phyloP scores from a whole-genome alignment of 257 asterid species.

The Rauvolfia tetraphylla region DNA sequence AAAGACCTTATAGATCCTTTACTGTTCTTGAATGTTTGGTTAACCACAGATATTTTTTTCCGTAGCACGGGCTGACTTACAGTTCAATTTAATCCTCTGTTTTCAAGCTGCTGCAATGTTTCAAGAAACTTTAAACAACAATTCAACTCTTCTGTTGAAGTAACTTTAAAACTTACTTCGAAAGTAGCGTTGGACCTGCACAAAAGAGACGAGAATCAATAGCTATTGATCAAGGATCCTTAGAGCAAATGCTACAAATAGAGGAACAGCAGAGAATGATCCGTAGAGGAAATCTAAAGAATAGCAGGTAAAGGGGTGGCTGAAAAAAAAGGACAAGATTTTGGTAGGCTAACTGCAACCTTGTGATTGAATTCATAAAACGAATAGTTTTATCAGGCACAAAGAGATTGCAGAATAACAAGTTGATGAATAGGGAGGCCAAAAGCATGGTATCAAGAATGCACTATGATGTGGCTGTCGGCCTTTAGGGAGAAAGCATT shows the following conservation, averaged over 20 bases:
- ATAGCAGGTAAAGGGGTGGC: no score
- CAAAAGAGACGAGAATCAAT: not conserved
- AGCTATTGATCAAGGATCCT: not conserved
- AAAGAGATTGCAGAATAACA: slow-evolving; percentile 13
- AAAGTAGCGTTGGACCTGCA: not conserved
- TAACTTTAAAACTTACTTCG: not conserved
- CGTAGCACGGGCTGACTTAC: not conserved
- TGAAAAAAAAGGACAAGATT: no score
- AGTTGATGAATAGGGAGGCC: slow-evolving; percentile 8
- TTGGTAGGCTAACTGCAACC: not conserved
- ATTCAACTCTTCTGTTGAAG: no score
- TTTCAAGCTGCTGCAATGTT: not conserved
- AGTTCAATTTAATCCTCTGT: not conserved
- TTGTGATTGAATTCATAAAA: not conserved
- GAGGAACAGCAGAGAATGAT: not conserved
- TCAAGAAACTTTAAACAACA: not conserved
- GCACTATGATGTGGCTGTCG: slow-evolving; percentile 5
- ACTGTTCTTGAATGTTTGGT: not conserved
- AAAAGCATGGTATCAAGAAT: not conserved
- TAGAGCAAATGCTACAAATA: not conserved
- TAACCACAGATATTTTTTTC: not conserved
- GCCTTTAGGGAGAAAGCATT: slow-evolving; percentile 13
- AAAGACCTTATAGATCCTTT: not conserved
- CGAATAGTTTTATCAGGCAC: not conserved
- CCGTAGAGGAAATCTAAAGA: not conserved